Percentiles rank a stretch among this genome's conserved stretches.
These are phyloP conservation scores for Penicillium bialowiezense DNA, from an alignment of 495 filamentous ascomycete genomes.

Conservation along the genomic window DNA sequence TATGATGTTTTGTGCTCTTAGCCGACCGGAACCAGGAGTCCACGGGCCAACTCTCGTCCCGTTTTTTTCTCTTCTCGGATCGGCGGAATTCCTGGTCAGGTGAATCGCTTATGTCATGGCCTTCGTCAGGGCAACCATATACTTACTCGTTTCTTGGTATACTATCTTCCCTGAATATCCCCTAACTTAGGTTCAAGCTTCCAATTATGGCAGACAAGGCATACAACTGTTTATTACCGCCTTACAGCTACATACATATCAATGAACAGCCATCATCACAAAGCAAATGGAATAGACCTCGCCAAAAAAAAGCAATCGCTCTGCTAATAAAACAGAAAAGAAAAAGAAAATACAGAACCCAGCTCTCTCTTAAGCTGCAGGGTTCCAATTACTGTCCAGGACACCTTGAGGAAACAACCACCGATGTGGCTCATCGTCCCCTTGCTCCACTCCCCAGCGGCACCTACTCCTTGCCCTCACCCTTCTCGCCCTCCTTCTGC, in stretches of 20 bases:
- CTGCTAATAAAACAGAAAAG: background rate
- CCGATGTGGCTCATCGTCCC: no score
- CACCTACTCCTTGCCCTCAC: slow-evolving; percentile 11
- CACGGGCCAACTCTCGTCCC: slow-evolving; percentile 33
- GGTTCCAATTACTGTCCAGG: no score
- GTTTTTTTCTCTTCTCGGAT: slow-evolving; percentile 45
- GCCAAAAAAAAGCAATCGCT: background rate
- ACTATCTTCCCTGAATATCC: no score
- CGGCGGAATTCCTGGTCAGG: slow-evolving; percentile 33
- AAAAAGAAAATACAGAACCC: no score
- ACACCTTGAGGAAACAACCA: no score
- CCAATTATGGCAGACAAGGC: no score
- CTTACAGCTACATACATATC: no score
- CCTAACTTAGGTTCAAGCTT: no score
- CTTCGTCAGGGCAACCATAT: slow-evolving; percentile 40
- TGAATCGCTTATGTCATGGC: slow-evolving; percentile 34
- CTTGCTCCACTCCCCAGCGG: slow-evolving; percentile 1
- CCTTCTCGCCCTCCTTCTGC: slow-evolving; percentile 22
- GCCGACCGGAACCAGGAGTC: slow-evolving; percentile 3
- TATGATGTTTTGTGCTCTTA: no score
- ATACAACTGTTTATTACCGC: no score
- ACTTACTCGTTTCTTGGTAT: no score
- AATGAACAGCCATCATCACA: no score
- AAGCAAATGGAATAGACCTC: background rate
- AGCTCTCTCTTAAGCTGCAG: background rate